Conservation (phyloP, 2,329 filamentous ascomycete species). For the Alternaria arbusti region DNA sequence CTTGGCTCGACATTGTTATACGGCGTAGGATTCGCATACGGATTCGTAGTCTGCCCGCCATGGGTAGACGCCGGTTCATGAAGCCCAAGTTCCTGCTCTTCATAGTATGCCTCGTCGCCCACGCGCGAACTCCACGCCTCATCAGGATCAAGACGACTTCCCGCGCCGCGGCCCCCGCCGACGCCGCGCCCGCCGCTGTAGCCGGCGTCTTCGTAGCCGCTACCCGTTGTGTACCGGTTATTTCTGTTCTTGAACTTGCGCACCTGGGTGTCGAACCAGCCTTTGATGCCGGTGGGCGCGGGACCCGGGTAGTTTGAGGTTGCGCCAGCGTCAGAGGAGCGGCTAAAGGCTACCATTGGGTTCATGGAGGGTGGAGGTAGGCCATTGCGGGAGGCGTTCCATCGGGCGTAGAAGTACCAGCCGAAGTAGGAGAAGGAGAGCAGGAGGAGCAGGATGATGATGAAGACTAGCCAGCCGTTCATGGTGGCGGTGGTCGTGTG, state of each 20-base stretch:
- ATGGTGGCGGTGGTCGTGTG: constrained; percentile 33
- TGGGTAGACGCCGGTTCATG: constrained; percentile 49
- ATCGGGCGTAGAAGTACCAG: constrained; percentile 75
- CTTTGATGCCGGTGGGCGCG: constrained; percentile 67
- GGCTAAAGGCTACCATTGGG: constrained; percentile 74
- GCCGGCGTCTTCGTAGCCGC: constrained; percentile 74
- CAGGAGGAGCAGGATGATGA: constrained; percentile 75
- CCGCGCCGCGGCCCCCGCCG: constrained; percentile 46
- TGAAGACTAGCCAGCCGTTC: constrained; percentile 61
- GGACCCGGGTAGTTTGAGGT: constrained; percentile 57
- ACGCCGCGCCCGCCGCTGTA: constrained; percentile 34
- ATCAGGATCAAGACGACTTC: constrained; percentile 76
- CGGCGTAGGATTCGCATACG: constrained; percentile 16
- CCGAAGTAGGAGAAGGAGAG: constrained; percentile 64
- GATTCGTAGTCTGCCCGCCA: constrained; percentile 46
- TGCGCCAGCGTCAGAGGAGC: constrained; percentile 22
- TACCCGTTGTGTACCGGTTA: constrained; percentile 70
- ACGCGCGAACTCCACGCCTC: constrained; percentile 86
- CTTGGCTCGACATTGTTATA: constrained; percentile 31
- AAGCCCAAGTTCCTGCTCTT: constrained; percentile 75
- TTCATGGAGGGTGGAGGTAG: constrained; percentile 75
- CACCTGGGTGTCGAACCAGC: constrained; percentile 75
- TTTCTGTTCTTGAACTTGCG: constrained; percentile 69
- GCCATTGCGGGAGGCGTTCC: constrained; percentile 75
- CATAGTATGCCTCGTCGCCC: constrained; percentile 77